phyloP scores from a whole-genome alignment of 2,329 filamentous ascomycete genomes.

The Byssochlamys sp. region DNA sequence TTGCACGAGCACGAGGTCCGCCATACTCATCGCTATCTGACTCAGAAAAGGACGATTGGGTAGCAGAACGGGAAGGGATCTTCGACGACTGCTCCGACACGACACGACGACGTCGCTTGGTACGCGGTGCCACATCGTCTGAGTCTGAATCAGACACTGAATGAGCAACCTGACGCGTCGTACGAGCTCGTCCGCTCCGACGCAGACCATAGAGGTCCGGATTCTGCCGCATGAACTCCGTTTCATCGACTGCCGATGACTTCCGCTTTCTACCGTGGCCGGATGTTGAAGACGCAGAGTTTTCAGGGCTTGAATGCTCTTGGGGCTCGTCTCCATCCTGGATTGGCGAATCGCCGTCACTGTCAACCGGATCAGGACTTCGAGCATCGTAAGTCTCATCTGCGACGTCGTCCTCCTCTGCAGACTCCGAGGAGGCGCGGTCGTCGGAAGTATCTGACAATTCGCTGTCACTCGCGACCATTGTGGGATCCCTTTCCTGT shows the following conservation, averaged over 20 bases:
- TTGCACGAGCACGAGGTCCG: slow-evolving; percentile 58
- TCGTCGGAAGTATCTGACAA: slow-evolving; percentile 61
- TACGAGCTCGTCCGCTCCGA: slow-evolving; percentile 66
- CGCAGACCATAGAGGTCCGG: slow-evolving; percentile 90
- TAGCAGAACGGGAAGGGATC: slow-evolving; percentile 36
- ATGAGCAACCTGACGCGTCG: slow-evolving; percentile 53
- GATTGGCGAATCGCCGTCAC: slow-evolving; percentile 65
- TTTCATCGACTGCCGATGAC: slow-evolving; percentile 58
- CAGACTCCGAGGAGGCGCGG: slow-evolving; percentile 42
- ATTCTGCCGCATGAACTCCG: slow-evolving; percentile 79
- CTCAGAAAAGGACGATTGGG: slow-evolving; percentile 58
- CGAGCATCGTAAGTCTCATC: slow-evolving; percentile 32
- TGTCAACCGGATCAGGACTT: slow-evolving; percentile 32
- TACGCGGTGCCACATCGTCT: slow-evolving; percentile 50
- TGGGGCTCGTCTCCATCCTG: slow-evolving; percentile 37
- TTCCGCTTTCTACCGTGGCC: slow-evolving; percentile 62
- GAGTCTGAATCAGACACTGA: slow-evolving; percentile 59
- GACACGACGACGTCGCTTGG: slow-evolving; percentile 43
- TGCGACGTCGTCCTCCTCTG: slow-evolving; percentile 30
- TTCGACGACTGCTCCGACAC: slow-evolving; percentile 44
- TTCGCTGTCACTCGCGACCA: slow-evolving; percentile 60
- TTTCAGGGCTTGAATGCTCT: slow-evolving; percentile 40
- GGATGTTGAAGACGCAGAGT: slow-evolving; percentile 63
- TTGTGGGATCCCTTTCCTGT: slow-evolving; percentile 31
- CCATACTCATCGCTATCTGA: slow-evolving; percentile 63